These are phyloP conservation scores for Alternaria hordeiaustralica DNA, from an alignment of 2,329 filamentous ascomycete species.

Conservation along the genomic window DNA sequence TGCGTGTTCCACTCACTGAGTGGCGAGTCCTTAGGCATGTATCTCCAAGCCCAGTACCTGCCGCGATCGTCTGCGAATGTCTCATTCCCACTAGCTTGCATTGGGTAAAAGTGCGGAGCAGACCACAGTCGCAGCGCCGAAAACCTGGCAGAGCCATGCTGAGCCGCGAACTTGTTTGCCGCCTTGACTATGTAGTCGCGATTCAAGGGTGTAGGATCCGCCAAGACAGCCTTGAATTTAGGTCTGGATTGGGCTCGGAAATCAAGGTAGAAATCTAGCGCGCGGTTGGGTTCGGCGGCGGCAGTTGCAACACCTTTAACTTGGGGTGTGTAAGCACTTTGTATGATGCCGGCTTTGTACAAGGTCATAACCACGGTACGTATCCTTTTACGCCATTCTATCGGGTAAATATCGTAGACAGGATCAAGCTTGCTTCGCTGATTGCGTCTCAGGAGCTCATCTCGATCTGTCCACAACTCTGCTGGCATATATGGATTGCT, in stretches of 20 bases:
- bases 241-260: conserved; percentile 46
- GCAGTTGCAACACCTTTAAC: conserved; percentile 49
- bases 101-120: conserved; percentile 59
- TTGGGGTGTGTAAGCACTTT: conserved; percentile 31
- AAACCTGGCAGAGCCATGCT: conserved; percentile 46
- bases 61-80: conserved; percentile 53
- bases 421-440: conserved; percentile 5
- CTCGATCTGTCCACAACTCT: conserved; percentile 50
- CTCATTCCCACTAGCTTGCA: conserved; percentile 51
- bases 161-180: conserved; percentile 40
- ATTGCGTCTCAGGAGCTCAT: conserved; percentile 31
- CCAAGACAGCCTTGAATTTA: conserved; percentile 32
- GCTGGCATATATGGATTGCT: conserved; percentile 48
- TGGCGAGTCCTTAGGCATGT: conserved; percentile 57
- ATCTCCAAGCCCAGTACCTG: conserved; percentile 57
- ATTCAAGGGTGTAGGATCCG: conserved; percentile 45
- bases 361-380: conserved; percentile 52
- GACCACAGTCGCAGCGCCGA: conserved; percentile 56
- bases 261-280: conserved; percentile 36
- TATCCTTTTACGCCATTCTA: conserved; percentile 51
- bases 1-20: conserved; percentile 55
- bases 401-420: conserved; percentile 39
- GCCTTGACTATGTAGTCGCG: conserved; percentile 38
- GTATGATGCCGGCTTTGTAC: conserved; percentile 56
- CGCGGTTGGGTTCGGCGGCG: conserved; percentile 46